A percentile compares a stretch with the other conserved stretches of the same genome.
phyloP scores from a whole-genome alignment of 2,329 filamentous ascomycete species.

The Phaeomoniella chlamydospora region DNA sequence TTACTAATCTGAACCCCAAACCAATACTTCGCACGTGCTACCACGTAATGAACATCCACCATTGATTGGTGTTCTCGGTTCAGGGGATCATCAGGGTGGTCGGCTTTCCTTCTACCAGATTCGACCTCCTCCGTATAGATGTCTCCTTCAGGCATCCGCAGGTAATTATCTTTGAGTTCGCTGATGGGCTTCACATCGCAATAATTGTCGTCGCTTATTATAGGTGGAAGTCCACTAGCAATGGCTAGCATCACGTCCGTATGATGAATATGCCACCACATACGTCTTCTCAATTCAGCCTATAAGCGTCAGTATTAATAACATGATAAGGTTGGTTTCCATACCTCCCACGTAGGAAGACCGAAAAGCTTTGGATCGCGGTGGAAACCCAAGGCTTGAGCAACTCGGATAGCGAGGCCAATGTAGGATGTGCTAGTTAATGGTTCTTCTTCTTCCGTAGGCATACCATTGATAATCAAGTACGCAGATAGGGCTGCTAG shows the following conservation, averaged over 20 bases:
- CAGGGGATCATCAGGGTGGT: slow-evolving; percentile 25
- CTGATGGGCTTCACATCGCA: slow-evolving; percentile 32
- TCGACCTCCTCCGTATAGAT: slow-evolving; percentile 20
- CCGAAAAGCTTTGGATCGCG: slow-evolving; percentile 33
- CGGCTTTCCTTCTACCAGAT: slow-evolving; percentile 17
- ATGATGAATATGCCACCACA: slow-evolving; percentile 35
- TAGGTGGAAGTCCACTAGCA: slow-evolving; percentile 31
- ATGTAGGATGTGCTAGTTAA: slow-evolving; percentile 33
- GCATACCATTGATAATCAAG: slow-evolving; percentile 29
- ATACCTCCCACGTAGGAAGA: slow-evolving; percentile 22
- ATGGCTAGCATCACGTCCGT: slow-evolving; percentile 34
- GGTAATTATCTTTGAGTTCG: slow-evolving; percentile 29
- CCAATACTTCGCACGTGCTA: slow-evolving; percentile 26
- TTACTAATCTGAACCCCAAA: slow-evolving; percentile 22
- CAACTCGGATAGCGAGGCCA: slow-evolving; percentile 29
- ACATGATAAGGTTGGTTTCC: background rate
- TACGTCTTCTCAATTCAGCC: slow-evolving; percentile 27
- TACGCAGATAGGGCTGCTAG: slow-evolving; percentile 30
- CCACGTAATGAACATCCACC: slow-evolving; percentile 27
- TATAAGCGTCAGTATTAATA: background rate
- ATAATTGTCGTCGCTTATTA: slow-evolving; percentile 31
- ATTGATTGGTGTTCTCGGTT: slow-evolving; percentile 24
- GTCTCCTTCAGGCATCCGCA: slow-evolving; percentile 22
- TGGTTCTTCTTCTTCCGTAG: slow-evolving; percentile 33
- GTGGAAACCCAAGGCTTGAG: slow-evolving; percentile 33